Percentiles rank a stretch among this genome's conserved stretches.
These are phyloP conservation scores for Melanogaster broomeanus DNA, from an alignment of 768 basidiomycete genomes.

Conservation along the genomic window DNA sequence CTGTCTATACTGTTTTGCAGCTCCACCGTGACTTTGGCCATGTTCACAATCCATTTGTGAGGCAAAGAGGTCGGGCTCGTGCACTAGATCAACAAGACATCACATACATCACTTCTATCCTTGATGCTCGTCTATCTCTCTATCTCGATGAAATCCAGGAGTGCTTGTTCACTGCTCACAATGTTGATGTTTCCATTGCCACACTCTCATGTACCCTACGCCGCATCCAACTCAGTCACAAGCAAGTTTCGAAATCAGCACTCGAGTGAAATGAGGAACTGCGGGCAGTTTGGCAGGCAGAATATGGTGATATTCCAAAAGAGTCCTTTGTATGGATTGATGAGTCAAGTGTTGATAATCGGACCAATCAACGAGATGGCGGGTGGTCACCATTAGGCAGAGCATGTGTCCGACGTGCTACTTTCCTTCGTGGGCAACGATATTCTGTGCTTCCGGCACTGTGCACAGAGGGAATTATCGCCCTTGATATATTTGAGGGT, in stretches of 20 bases:
- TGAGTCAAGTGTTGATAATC: neutral
- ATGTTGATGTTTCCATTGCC: neutral
- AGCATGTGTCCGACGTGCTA: neutral
- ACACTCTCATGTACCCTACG: neutral
- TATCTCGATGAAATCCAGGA: neutral
- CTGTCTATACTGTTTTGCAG: conserved; percentile 17
- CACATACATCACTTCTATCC: neutral
- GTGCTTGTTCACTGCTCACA: neutral
- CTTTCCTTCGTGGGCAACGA: neutral
- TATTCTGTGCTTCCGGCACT: neutral
- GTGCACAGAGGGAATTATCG: neutral
- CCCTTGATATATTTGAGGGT: neutral
- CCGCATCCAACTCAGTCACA: neutral
- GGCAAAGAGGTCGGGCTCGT: conserved; percentile 11
- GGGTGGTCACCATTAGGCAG: neutral
- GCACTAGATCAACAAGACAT: conserved; percentile 8
- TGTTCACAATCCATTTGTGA: conserved; percentile 19
- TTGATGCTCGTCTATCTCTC: neutral
- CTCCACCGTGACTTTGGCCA: conserved; percentile 14
- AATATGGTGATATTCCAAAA: neutral
- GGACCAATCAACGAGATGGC: neutral
- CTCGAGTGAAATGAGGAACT: neutral
- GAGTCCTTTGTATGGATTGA: neutral
- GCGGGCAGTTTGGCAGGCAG: neutral
- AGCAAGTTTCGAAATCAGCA: neutral